A percentile compares a stretch with the other conserved stretches of the same genome.
phyloP scores from a whole-genome alignment of 208 protist species.

The Tritrichomonas foetus region DNA sequence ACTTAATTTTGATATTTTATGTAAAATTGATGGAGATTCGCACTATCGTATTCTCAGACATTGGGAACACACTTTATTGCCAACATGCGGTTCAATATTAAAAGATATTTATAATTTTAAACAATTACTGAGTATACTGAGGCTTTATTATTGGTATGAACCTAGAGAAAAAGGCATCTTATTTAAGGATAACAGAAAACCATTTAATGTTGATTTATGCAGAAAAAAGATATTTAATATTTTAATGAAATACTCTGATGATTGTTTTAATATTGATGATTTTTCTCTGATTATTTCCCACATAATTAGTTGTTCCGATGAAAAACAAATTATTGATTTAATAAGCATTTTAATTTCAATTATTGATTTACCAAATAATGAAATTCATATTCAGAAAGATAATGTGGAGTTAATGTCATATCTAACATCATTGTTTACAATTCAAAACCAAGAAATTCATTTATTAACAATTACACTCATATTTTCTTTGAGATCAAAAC shows the following conservation, averaged over 20 bases:
- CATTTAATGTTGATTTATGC: neutral
- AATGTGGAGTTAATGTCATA: too few species aligned
- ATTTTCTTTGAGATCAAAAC: too few species aligned
- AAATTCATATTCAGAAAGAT: too few species aligned
- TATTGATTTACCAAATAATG: neutral
- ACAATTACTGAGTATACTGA: neutral
- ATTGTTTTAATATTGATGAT: neutral
- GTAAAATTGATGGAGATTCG: neutral
- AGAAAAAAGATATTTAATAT: neutral
- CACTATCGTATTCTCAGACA: neutral
- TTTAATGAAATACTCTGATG: too few species aligned
- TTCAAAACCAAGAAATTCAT: too few species aligned
- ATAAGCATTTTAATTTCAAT: neutral
- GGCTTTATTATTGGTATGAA: conserved; percentile 21
- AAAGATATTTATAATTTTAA: neutral
- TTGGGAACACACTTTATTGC: neutral
- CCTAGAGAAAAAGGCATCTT: too few species aligned
- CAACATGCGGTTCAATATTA: neutral
- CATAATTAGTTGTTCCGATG: neutral
- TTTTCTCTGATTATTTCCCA: neutral
- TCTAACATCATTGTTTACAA: too few species aligned
- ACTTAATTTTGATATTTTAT: neutral
- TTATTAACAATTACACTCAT: too few species aligned
- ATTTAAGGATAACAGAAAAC: neutral
- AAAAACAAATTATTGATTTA: neutral